Evolutionary conservation across 768 basidiomycete species (phyloP), one percentile per base, ranked within the genome.

Genomic region (Phaeolepiota aurea): DNA sequence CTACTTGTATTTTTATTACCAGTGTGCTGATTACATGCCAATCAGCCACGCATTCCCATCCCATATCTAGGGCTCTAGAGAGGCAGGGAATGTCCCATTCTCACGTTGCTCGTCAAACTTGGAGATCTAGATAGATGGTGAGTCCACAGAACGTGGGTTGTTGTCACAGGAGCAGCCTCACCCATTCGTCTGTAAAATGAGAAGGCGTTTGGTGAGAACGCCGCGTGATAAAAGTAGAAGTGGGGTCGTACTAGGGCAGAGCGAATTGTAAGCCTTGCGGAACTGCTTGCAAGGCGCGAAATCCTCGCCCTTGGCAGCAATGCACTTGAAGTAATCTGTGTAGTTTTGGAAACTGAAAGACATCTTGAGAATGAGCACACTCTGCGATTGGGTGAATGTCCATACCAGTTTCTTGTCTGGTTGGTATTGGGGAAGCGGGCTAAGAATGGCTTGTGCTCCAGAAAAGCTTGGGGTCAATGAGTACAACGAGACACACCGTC

Each of bases 271-370:
- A 20, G 88, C 88, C 62, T 80, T 78, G 71, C 86, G 87, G 80
- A 99, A 99, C 64, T 96, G 93, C 70, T 91, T 91, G 83, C 96
- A 98, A 1, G 96, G 92, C n/a, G 83, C 80, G 60, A 82, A 98
- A 44, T 97, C 96, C 52, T 99, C 96, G 51, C 96, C 96, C 69
- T 96, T 98, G 53, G 93, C 93, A 53, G 86, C 64, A 53, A 97
- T 67, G 64, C 96, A 99, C 64, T 94, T 94, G 81, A 93, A 91
- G 74, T 96, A 97, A 66, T 99, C 96, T 46, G 87, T 85, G 63
- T 93, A 98, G 71, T 94, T 92, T 69, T 94, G 90, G 77, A 79
- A 87, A 67, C 86, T 88, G 50, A n/a, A n/a, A 25, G 14, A 32
- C 23, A n/a, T n/a, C 20, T 20, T 10, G 42, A 35, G 33, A n/a